Base-by-base conservation (phyloP, 2,329 filamentous ascomycete species). In the Amesomyces nigricolor region DNA sequence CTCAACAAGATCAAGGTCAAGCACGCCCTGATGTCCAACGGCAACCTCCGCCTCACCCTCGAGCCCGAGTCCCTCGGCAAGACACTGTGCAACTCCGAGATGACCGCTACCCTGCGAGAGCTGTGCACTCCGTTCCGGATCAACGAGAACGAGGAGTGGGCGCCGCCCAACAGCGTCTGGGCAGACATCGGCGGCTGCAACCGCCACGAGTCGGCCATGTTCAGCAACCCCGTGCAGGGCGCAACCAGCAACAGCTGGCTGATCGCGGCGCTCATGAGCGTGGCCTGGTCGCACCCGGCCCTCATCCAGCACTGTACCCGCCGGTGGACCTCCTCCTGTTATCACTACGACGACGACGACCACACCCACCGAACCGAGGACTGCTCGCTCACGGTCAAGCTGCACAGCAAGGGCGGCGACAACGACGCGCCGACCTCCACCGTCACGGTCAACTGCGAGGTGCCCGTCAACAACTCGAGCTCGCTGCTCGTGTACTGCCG, bases 321-420 rank as follows among this genome's bases (percentile, higher is more conserved):
- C 64, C 71, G 22, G 6, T 26, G 22, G 22, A 72, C 11, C 64
- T 67, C 22, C 67, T 66, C 30, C 30, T 42, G 35, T 38, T 44
- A 19, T 19, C 8, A 3, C 22, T 14, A 5, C 29, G n/a, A 14
- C 26, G 22, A 6, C 16, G 22, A 10, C 52, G 5, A 16, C 30
- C 7, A 17, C 29, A 3, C 14, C 38, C 22, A 37, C 32, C 43
- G 47, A 19, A 11, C 14, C 39, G 14, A 45, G 7, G 37, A 46
- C 14, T 57, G 56, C 39, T 26, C 40, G 51, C 65, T 72, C 52
- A 46, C 58, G 16, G 62, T 73, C 65, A 71, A 67, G 57, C 71
- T 76, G 67, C 66, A 75, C 65, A 69, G 73, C 66, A 74, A 75
- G 68, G 73, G 74, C 45, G 74, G 74, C 40, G 64, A 69, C 59